Conservation (phyloP, 2,329 filamentous ascomycete genomes). For the Apiospora hydei region DNA sequence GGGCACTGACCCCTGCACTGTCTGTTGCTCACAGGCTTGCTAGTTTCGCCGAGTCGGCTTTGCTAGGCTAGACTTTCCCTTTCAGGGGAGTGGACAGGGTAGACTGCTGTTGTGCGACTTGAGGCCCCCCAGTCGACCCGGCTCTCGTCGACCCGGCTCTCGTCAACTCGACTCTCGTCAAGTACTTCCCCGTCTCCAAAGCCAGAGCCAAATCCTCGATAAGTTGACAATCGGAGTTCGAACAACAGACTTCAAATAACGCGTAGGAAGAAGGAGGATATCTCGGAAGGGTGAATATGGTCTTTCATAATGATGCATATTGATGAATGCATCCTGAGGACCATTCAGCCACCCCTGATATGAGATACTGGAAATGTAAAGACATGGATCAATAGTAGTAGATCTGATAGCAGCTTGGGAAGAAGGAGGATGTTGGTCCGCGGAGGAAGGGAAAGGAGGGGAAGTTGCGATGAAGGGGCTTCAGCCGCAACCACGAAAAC, state of each 20-base stretch:
- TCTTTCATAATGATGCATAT: not conserved
- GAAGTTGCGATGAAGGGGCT: too few species aligned
- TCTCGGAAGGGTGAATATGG: not conserved
- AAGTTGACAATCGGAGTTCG: too few species aligned
- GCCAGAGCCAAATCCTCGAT: not conserved
- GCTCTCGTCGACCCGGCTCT: slow-evolving; percentile 4
- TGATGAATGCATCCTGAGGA: not conserved
- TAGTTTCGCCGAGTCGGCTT: not conserved
- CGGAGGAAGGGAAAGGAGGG: not conserved
- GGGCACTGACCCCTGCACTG: not conserved
- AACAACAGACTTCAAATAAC: not conserved
- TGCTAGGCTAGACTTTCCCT: slow-evolving; percentile 15
- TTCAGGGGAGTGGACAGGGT: not conserved
- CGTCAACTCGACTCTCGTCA: not conserved
- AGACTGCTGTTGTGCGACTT: not conserved
- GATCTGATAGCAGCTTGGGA: not conserved
- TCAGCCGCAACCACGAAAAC: not conserved
- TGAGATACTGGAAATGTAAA: not conserved
- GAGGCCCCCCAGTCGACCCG: not conserved
- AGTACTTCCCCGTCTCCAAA: not conserved
- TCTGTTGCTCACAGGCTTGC: not conserved
- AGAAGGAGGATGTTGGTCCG: too few species aligned
- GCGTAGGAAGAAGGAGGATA: not conserved
- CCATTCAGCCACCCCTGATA: not conserved
- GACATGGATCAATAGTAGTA: not conserved